phyloP scores from a whole-genome alignment of 2,329 filamentous ascomycete species.

The Fusarium incarnatum region DNA sequence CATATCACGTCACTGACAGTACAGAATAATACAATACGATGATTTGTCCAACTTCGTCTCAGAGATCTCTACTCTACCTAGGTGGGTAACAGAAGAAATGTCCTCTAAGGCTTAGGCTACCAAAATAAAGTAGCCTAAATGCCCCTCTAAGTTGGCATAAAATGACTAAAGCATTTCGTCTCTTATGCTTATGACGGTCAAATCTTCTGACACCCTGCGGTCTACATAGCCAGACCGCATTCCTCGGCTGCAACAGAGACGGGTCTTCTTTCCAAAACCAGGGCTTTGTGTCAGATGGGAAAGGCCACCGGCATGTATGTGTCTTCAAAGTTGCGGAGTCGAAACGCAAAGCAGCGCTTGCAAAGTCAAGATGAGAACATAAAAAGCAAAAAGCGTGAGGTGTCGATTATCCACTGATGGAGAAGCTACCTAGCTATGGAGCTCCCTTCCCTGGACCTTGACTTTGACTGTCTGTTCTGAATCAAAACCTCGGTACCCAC shows the following conservation, averaged over 20 bases:
- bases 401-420: slow-evolving; percentile 14
- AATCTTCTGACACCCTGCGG: no score
- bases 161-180: no score
- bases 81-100: no score
- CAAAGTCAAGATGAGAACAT: slow-evolving; percentile 1
- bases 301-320: slow-evolving; percentile 5
- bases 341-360: slow-evolving; percentile 23
- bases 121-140: no score
- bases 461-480: background rate
- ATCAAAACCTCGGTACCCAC: slow-evolving; percentile 26
- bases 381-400: slow-evolving; percentile 23
- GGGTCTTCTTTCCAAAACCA: slow-evolving; percentile 19
- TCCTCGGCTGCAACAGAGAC: slow-evolving; percentile 29
- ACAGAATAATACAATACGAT: background rate
- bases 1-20: slow-evolving; percentile 10
- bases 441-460: background rate
- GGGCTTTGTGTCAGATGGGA: slow-evolving; percentile 13
- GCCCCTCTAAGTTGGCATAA: no score
- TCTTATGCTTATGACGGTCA: no score
- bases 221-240: slow-evolving; percentile 15
- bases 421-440: slow-evolving; percentile 3
- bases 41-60: slow-evolving; percentile 1
- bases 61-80: slow-evolving; percentile 4
- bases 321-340: slow-evolving; percentile 13
- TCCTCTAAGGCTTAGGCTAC: no score